Conservation (phyloP, 805 yeast genomes). For the Spathaspora boniae region DNA sequence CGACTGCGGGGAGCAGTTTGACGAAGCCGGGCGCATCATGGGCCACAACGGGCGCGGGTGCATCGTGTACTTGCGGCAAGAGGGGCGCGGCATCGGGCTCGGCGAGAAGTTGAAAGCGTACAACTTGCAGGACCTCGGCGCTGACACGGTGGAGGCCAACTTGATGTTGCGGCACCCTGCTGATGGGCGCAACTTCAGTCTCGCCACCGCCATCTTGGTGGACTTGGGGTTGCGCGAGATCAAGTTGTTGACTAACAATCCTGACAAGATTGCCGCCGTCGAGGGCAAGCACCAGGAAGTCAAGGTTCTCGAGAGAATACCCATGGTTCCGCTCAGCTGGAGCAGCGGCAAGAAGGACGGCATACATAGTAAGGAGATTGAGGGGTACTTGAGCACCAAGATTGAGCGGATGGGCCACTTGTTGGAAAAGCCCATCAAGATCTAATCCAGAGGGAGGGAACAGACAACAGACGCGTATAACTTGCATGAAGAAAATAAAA, state of each 20-base stretch:
- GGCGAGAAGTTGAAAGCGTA: slow-evolving; percentile 97
- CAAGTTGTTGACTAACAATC: slow-evolving; percentile 86
- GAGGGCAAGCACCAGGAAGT: slow-evolving; percentile 79
- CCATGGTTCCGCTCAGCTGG: slow-evolving; percentile 98
- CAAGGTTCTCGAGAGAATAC: slow-evolving; percentile 81
- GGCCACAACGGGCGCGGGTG: slow-evolving; percentile 87
- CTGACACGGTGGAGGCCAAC: slow-evolving; percentile 97
- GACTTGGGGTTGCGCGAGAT: slow-evolving; percentile 77
- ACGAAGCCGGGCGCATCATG: slow-evolving; percentile 94
- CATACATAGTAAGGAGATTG: slow-evolving; percentile 79
- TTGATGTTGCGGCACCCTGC: slow-evolving; percentile 92
- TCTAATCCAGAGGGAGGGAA: slow-evolving; percentile 5
- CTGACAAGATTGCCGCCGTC: slow-evolving; percentile 92
- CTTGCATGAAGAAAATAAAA: too few species aligned
- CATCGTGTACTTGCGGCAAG: slow-evolving; percentile 93
- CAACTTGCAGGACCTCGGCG: slow-evolving; percentile 95
- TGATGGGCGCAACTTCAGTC: slow-evolving; percentile 89
- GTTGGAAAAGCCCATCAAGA: slow-evolving; percentile 28
- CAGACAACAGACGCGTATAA: too few species aligned
- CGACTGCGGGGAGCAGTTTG: slow-evolving; percentile 99
- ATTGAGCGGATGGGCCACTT: slow-evolving; percentile 97
- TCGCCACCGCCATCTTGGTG: slow-evolving; percentile 87
- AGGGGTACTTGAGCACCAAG: slow-evolving; percentile 89
- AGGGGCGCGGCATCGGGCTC: slow-evolving; percentile 98
- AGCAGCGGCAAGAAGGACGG: slow-evolving; percentile 43